A percentile compares a stretch with the other conserved stretches of the same genome.
Evolutionary conservation across 495 filamentous ascomycete genomes (phyloP).

Genomic region (Tricharina praecox): DNA sequence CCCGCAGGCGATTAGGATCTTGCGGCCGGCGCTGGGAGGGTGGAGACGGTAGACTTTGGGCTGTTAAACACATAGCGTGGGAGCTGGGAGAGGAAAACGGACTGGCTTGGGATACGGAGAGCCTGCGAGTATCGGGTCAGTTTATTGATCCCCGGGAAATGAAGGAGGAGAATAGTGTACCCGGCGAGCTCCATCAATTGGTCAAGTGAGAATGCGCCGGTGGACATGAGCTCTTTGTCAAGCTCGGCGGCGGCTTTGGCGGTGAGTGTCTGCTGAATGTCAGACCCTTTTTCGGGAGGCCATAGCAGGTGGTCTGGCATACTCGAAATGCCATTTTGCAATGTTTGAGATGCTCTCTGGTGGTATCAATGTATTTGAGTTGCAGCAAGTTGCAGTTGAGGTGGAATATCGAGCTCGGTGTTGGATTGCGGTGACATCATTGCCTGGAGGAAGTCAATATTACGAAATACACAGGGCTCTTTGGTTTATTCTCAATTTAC

Average conservation of each 20-base stretch:
- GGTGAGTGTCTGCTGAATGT: constrained; percentile 59
- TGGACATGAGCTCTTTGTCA: constrained; percentile 85
- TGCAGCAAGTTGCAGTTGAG: too few relatives aligned
- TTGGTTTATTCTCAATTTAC: too few relatives aligned
- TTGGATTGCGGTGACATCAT: too few relatives aligned
- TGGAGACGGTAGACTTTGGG: constrained; percentile 62
- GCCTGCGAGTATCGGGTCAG: constrained; percentile 16
- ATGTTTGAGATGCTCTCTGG: background rate
- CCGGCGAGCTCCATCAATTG: constrained; percentile 96
- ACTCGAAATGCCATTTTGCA: constrained; percentile 4
- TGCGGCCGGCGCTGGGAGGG: constrained; percentile 51
- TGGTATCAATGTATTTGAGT: background rate
- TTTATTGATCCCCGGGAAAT: background rate
- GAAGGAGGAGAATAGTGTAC: constrained; percentile 6
- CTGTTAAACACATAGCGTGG: background rate
- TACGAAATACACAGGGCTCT: too few relatives aligned
- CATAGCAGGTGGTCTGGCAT: background rate
- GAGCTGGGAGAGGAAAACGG: constrained; percentile 12
- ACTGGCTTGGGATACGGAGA: constrained; percentile 89
- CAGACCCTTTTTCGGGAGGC: too few relatives aligned
- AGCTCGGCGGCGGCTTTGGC: constrained; percentile 75
- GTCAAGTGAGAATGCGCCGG: constrained; percentile 82
- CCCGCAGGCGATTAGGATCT: constrained; percentile 75
- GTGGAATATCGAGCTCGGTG: too few relatives aligned
- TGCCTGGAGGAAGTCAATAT: too few relatives aligned